Base-by-base conservation (phyloP, 495 filamentous ascomycete species). In the Podospora australis region DNA sequence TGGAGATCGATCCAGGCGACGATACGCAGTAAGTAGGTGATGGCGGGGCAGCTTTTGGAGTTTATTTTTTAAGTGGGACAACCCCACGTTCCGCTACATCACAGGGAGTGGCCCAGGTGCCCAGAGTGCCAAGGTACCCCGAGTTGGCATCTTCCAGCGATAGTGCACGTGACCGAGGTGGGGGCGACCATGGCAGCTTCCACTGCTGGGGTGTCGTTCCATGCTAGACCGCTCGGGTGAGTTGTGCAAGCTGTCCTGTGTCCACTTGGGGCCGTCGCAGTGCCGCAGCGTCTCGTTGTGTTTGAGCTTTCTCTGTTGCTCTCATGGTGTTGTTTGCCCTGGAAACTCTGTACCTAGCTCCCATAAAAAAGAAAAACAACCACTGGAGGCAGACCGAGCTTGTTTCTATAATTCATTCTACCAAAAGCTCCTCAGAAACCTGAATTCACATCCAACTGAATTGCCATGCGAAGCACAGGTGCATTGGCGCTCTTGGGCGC, bases 401-500 rank as follows among this genome's bases (percentile, higher is more conserved):
- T n/a, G n/a, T n/a, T n/a, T n/a, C n/a, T n/a, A n/a, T n/a, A n/a
- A n/a, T n/a, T n/a, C n/a, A n/a, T n/a, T n/a, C n/a, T n/a, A n/a
- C n/a, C n/a, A n/a, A n/a, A n/a, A n/a, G n/a, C n/a, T n/a, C n/a
- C n/a, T n/a, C n/a, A n/a, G n/a, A n/a, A n/a, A n/a, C n/a, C n/a
- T n/a, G n/a, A n/a, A n/a, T n/a, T n/a, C n/a, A n/a, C n/a, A n/a
- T n/a, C 23, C 29, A 48, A 44, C 48, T 21, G 19, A 35, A 36
- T 20, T 43, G 54, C 39, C 19, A 67, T 67, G 64, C 48, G 56
- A 52, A 61, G 55, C 43, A 56, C 56, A 44, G 49, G 46, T 46
- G 56, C 62, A 39, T 52, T 65, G 56, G 63, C 63, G 55, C 61
- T 68, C 39, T 11, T 66, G 28, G 44, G 65, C 61, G 56, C 53